Base-by-base conservation (phyloP, 2,329 filamentous ascomycete species). In the Colletotrichum costaricense region DNA sequence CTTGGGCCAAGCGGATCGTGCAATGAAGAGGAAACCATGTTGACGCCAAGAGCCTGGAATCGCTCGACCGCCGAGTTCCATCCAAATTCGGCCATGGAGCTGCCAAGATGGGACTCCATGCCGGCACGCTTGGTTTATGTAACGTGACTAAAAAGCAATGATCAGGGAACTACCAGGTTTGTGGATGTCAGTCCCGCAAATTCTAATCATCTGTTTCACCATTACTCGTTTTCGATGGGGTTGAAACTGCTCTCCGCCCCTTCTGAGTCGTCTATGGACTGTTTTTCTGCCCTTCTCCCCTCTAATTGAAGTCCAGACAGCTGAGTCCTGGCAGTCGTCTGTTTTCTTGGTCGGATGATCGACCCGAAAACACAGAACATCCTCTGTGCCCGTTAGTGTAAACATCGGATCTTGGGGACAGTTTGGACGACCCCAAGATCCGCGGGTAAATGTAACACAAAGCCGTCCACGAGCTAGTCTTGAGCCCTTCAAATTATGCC, bases 141-240 rank as follows among this genome's bases (percentile, higher is more conserved):
- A 60, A 59, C 46, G 19, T 55, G 24, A 60, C 22, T 16, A 46
- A 30, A 56, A 30, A 24, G 16, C 16, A 49, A 2, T 52, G 33
- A 62, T 56, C 30, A 60, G 63, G 68, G 64, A 16, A n/a, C 11
- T 46, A 55, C 63, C 69, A 38, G 69, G 69, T 58, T 68, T 11
- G 52, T 68, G 64, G 69, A 14, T 42, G 38, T 12, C 35, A 49
- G 69, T 68, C 64, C 69, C 64, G 52, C 69, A 72, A 49, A 52
- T 33, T 42, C n/a, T 33, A 19, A 49, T 57, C 49, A 35, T n/a
- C 30, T 63, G 58, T 68, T 68, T 72, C 64, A 63, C 35, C 57
- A 63, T 68, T 16, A n/a, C 64, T 72, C 57, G 57, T 64, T 63
- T 62, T 33, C 28, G 33, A 26, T 12, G 26, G n/a, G 56, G 35